Evolutionary conservation across 495 filamentous ascomycete species (phyloP), one percentile per base, ranked within the genome.

Genomic region (Rhizodiscina lignyota): DNA sequence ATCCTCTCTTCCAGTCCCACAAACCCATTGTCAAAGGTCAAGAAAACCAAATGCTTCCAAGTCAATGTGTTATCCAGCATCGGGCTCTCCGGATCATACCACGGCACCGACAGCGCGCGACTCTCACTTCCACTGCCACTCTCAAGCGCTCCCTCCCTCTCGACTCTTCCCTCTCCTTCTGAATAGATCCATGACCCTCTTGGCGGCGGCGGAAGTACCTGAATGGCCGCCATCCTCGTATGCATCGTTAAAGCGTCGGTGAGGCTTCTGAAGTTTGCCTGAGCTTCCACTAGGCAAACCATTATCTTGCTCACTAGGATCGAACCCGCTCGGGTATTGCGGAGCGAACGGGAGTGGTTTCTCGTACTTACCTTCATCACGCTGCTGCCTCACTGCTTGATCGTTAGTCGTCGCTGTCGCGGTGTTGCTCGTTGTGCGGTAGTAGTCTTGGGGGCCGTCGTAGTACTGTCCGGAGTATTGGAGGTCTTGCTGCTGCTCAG

Each of bases 171-270:
- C 21, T 20, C 16, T 21, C 33, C 19, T 35, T 20, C 33, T 5
- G 20, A 35, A 35, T 10, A 35, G 23, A 23, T 20, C 33, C 33
- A 23, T 23, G 17, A 35, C 33, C 33, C 33, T 5, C 20, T 20
- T 35, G 5, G 33, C 33, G 5, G 33, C 17, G 5, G 17, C 33
- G 17, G 17, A 21, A 19, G 17, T 35, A 10, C 33, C 33, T 8
- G 6, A 16, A 20, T 20, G 17, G 5, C 33, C 19, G 5, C 30
- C 30, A 8, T 32, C 30, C 15, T 35, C 33, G 21, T 35, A 35
- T 20, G 17, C 16, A 5, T 35, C 33, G 17, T 8, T 10, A 17
- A 35, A 35, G 17, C 19, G 10, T 8, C 33, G 16, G 17, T 10
- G 6, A 13, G 8, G 20, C 33, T 35, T 35, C 33, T 35, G 33